Base-by-base conservation (phyloP, 2,329 filamentous ascomycete genomes). In the Claviceps quebecensis region DNA sequence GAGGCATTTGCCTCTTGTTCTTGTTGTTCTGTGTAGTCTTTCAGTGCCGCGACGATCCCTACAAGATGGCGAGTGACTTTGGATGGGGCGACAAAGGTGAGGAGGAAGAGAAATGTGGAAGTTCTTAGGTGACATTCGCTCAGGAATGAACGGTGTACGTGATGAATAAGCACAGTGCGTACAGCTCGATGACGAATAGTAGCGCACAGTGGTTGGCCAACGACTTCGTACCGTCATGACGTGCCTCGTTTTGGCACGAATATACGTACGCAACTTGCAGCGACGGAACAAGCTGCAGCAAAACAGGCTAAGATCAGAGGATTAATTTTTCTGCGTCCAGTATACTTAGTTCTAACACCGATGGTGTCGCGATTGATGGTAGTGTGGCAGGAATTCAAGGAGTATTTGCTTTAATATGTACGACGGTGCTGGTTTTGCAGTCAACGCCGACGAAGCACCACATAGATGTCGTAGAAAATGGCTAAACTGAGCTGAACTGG, bases 1-100 rank as follows among this genome's bases (percentile, higher is more conserved):
- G 72, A 56, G 84, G 78, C 84, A 88, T 87, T 47, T 37, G 45
- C 7, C 2, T 23, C 29, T 45, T 7, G 8, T 44, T 44, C 11
- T 43, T 43, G 2, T 29, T n/a, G 23, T 26, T 45, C 13, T 19
- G 23, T 9, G 29, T 11, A 34, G 29, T 54, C 55, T 48, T 3
- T 51, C 48, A 53, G 53, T 64, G 57, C 54, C 47, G 57, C 45
- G 45, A 50, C 43, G 55, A 46, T 50, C 51, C 40, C 2, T 36
- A 45, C 39, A 45, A 49, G 37, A 47, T 47, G 17, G 17, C 26
- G 38, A 47, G 37, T 9, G 36, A n/a, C 34, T n/a, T 51, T 41
- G 29, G 9, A 34, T 9, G 29, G 19, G 11, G 23, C 3, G 22
- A 26, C 23, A 7, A 19, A 46, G 9, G 37, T 43, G 45, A 17